phyloP scores from a whole-genome alignment of 768 basidiomycete species.

The Psilocybe cubensis region DNA sequence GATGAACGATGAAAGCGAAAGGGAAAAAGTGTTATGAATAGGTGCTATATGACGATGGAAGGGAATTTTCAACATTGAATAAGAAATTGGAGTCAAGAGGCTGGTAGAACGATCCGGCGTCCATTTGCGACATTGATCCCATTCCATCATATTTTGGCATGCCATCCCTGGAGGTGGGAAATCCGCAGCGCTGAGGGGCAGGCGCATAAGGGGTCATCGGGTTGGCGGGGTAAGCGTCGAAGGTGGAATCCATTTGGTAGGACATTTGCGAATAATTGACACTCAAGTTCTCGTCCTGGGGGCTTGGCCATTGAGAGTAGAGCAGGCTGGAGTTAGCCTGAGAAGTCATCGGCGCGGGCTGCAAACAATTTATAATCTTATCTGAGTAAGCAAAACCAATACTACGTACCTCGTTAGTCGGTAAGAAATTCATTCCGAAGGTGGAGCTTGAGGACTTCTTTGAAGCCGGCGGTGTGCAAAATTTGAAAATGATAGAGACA shows the following conservation, averaged over 20 bases:
- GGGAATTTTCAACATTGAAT: not conserved
- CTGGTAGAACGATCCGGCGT: conserved; percentile 10
- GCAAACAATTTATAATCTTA: not conserved
- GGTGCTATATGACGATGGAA: not conserved
- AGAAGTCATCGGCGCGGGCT: not conserved
- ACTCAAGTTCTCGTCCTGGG: not conserved
- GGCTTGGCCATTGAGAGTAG: conserved; percentile 1
- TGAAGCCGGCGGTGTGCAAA: conserved; percentile 8
- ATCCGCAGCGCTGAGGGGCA: conserved; percentile 4
- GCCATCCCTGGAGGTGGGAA: conserved; percentile 1
- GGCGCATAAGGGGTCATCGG: not conserved
- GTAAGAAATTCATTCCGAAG: not conserved
- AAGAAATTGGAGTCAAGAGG: not conserved
- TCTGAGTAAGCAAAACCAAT: not conserved
- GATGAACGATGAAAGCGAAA: not conserved
- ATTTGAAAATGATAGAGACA: conserved; percentile 28
- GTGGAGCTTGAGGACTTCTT: not conserved
- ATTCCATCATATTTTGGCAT: conserved; percentile 5
- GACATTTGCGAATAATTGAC: not conserved
- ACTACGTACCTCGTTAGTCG: not conserved
- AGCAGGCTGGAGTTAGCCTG: not conserved
- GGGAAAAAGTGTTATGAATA: not conserved
- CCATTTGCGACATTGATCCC: conserved; percentile 4
- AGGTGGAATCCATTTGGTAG: conserved; percentile 9
- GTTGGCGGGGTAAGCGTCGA: not conserved